Percentiles rank a stretch among this genome's conserved stretches.
phyloP scores from a whole-genome alignment of 1,284 basidiomycete genomes.

The Wallemia ichthyophaga region DNA sequence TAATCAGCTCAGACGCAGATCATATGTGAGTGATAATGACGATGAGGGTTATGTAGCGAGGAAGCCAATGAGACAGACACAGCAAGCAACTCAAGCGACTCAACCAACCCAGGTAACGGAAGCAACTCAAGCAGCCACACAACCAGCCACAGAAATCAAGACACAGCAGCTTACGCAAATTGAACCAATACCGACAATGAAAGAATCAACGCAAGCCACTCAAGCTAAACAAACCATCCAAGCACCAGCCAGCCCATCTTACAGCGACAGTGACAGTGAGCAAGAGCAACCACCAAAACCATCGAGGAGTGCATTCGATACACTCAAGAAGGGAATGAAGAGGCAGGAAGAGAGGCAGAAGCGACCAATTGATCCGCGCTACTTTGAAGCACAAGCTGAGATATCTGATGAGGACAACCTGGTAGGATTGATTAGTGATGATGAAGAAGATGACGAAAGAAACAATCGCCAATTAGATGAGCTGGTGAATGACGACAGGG shows the following conservation, averaged over 20 bases:
- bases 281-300: too few relatives aligned
- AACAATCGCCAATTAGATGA: background rate
- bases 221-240: too few relatives aligned
- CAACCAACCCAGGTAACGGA: background rate
- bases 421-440: background rate
- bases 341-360: background rate
- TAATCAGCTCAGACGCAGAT: background rate
- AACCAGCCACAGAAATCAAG: background rate
- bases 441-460: background rate
- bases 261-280: too few relatives aligned
- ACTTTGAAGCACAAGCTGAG: background rate
- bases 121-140: background rate
- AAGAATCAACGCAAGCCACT: background rate
- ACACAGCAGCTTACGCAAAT: background rate
- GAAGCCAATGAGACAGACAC: too few relatives aligned
- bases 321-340: background rate
- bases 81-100: background rate
- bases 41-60: background rate
- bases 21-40: background rate
- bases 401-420: background rate
- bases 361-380: background rate
- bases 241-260: too few relatives aligned
- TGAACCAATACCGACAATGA: background rate
- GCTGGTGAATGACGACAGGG: background rate
- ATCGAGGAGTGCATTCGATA: background rate